Conservation (phyloP, 2,329 filamentous ascomycete genomes). For the Claviceps sp. region DNA sequence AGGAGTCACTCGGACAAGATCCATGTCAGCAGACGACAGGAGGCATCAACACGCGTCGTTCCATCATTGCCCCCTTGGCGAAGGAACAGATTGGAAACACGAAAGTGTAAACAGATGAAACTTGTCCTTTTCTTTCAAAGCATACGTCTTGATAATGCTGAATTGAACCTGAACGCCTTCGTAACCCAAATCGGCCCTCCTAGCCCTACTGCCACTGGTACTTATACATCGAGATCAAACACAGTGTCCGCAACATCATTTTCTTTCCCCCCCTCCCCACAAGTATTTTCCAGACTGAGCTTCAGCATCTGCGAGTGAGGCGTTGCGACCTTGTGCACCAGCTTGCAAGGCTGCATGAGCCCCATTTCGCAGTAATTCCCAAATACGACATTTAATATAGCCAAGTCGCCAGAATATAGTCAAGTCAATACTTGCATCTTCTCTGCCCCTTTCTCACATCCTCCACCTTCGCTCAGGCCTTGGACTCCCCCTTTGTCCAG, state of each 20-base stretch:
- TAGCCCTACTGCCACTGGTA: slow-evolving; percentile 16
- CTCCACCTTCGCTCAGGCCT: slow-evolving; percentile 7
- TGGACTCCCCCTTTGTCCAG: slow-evolving; percentile 28
- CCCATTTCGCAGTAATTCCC: not conserved
- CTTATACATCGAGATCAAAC: slow-evolving; percentile 21
- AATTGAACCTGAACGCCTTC: slow-evolving; percentile 26
- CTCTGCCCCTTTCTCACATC: not conserved
- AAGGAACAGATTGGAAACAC: not conserved
- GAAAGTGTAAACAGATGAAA: not conserved
- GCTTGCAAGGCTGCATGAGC: no score
- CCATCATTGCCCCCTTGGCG: not conserved
- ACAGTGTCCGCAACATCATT: not conserved
- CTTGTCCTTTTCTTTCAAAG: not conserved
- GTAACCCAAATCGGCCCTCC: slow-evolving; percentile 17
- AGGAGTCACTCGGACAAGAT: no score
- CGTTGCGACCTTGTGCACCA: no score
- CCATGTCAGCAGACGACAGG: no score
- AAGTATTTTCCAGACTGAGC: not conserved
- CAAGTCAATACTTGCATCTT: not conserved
- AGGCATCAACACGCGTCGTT: not conserved
- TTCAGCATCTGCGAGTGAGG: not conserved
- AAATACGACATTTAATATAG: no score
- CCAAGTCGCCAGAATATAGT: no score
- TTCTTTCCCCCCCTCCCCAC: not conserved
- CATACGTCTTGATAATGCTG: slow-evolving; percentile 8